Conservation (phyloP, 768 basidiomycete genomes). For the Leccinum truebloodii region DNA sequence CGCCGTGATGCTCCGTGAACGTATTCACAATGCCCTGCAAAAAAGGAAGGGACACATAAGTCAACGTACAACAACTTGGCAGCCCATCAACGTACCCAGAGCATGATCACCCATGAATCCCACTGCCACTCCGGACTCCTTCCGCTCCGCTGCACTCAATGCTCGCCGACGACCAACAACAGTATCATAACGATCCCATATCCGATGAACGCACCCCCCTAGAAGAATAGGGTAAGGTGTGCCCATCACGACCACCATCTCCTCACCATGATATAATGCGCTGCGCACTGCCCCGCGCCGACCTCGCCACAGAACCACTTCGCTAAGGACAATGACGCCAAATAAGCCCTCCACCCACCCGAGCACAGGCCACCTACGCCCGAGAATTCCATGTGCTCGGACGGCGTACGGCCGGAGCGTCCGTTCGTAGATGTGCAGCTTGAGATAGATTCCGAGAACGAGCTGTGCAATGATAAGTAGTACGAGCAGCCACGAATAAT, state of each 20-base stretch:
- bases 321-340: constrained; percentile 63
- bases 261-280: constrained; percentile 77
- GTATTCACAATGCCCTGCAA: constrained; percentile 66
- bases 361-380: constrained; percentile 79
- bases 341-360: constrained; percentile 92
- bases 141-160: constrained; percentile 70
- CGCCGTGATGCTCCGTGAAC: constrained; percentile 87
- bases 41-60: background rate
- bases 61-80: background rate
- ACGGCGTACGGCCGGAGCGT: constrained; percentile 44
- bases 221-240: background rate
- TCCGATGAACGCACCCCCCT: constrained; percentile 84
- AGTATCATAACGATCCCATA: constrained; percentile 84
- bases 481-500: no score
- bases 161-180: constrained; percentile 73
- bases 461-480: constrained; percentile 65
- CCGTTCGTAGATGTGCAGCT: constrained; percentile 84
- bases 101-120: constrained; percentile 68
- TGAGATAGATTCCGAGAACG: constrained; percentile 82
- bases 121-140: constrained; percentile 84
- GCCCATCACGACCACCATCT: background rate
- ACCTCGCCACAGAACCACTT: constrained; percentile 74
- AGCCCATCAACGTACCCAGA: constrained; percentile 45
- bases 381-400: constrained; percentile 45
- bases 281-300: constrained; percentile 80